Evolutionary conservation across 2,329 filamentous ascomycete genomes (phyloP).

Genomic region (Chaetomium sp.): DNA sequence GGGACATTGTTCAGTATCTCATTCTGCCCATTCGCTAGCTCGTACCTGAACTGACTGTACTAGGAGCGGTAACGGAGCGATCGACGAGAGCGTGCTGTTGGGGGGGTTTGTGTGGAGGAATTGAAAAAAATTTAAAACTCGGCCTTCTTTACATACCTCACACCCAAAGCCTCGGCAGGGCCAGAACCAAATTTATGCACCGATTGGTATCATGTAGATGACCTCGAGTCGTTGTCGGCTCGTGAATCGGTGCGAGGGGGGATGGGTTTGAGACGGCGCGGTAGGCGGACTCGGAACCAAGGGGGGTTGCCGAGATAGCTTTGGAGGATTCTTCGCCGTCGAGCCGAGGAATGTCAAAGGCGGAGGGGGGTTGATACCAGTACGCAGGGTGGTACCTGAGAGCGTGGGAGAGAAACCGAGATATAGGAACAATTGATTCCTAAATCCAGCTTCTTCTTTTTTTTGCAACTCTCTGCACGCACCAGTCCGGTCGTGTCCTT

Average conservation of each 20-base stretch:
- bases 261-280: conserved; percentile 7
- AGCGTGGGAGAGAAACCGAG: conserved; percentile 16
- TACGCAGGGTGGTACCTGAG: conserved; percentile 15
- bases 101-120: conserved; percentile 5
- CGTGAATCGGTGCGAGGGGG: conserved; percentile 6
- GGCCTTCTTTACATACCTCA: conserved; percentile 21
- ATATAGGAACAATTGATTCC: conserved; percentile 11
- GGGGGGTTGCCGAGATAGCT: conserved; percentile 31
- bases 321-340: conserved; percentile 37
- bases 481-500: conserved; percentile 24
- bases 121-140: conserved; percentile 6
- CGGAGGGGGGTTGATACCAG: conserved; percentile 12
- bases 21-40: conserved; percentile 10
- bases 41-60: conserved; percentile 17
- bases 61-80: conserved; percentile 10
- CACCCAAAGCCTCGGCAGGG: conserved; percentile 24
- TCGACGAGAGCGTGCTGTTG: neutral
- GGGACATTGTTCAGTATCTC: conserved; percentile 26
- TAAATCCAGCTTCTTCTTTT: conserved; percentile 13
- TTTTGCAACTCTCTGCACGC: conserved; percentile 13
- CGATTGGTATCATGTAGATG: conserved; percentile 25
- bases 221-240: conserved; percentile 10
- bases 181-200: conserved; percentile 21
- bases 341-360: conserved; percentile 37
- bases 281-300: conserved; percentile 25